Evolutionary conservation across 2,329 filamentous ascomycete species (phyloP), one percentile per base, ranked within the genome.

Genomic region (Teratosphaeria pseudoeucalypti): DNA sequence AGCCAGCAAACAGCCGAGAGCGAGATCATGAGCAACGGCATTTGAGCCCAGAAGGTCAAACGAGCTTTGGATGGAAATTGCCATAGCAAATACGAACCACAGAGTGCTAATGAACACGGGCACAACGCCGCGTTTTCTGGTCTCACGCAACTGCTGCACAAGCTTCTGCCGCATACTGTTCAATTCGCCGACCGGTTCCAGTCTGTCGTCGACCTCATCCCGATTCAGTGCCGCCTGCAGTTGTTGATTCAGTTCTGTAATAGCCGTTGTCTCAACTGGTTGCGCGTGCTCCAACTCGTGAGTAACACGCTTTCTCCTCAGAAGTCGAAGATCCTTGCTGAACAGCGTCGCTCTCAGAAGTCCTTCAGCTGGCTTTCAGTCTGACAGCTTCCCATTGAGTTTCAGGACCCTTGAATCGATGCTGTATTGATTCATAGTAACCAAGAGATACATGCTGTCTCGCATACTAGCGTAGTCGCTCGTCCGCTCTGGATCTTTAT

Each of bases 371-470:
- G 74, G 34, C 66, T 69, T 61, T 4, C 56, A 58, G 52, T 52
- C 26, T 12, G 52, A 16, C 52, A 16, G 27, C 26, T 58, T n/a
- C 3, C 52, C 34, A 23, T 58, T 58, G 9, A 49, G 58, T 23
- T 57, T 49, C 43, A 62, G 56, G 12, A 60, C 60, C 4, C 54
- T 23, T 59, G 61, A 6, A 47, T 72, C 72, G 58, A 76, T 70
- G 3, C 68, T 75, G 60, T 76, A 79, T 63, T 79, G 77, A 54
- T 78, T 78, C 70, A 78, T 75, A 6, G 73, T 73, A 55, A 73
- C 70, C 19, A 79, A 68, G 16, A 79, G 70, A 57, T 75, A 78
- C 64, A 78, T 73, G 0, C 75, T 77, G 60, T 79, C 77, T 43
- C 76, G 63, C 57, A 77, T 72, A 23, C 71, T 71, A 6, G 64